These are phyloP conservation scores for Lentinula sp. DNA, from an alignment of 768 basidiomycete species.

Conservation along the genomic window DNA sequence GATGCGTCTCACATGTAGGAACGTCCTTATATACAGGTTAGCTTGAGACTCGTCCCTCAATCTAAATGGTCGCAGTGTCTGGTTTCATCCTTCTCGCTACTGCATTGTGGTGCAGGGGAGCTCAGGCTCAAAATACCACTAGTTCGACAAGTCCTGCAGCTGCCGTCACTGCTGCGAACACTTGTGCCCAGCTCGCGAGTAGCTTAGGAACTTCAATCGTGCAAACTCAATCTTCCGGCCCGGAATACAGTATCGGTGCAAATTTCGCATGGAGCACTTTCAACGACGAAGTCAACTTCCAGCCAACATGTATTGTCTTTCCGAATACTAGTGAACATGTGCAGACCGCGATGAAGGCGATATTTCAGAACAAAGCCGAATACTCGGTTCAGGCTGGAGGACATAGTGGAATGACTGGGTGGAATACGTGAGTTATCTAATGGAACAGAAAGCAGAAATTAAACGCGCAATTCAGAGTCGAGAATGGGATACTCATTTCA, in stretches of 20 bases:
- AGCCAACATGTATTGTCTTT: conserved; percentile 17
- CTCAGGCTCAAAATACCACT: not conserved
- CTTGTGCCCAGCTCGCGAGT: not conserved
- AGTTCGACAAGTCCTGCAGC: not conserved
- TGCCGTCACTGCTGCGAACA: not conserved
- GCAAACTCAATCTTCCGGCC: not conserved
- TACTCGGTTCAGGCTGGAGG: conserved; percentile 19
- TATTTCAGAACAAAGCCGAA: conserved; percentile 10
- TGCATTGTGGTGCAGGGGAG: not conserved
- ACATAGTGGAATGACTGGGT: conserved; percentile 18
- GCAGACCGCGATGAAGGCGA: conserved; percentile 15
- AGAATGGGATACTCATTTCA: conserved; percentile 6
- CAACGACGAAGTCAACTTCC: conserved; percentile 7
- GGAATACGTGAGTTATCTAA: conserved; percentile 2
- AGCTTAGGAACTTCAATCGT: not conserved
- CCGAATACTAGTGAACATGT: conserved; percentile 12
- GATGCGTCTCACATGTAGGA: not conserved
- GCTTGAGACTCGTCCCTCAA: not conserved
- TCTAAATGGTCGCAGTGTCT: not conserved
- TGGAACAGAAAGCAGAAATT: not conserved
- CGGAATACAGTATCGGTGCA: not conserved
- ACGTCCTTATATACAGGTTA: not conserved
- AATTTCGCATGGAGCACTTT: conserved; percentile 13
- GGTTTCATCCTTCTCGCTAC: not conserved
- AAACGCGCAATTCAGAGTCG: not conserved